phyloP scores from a whole-genome alignment of 371 early-diverging fungal species.

The Apophysomyces variabilis region DNA sequence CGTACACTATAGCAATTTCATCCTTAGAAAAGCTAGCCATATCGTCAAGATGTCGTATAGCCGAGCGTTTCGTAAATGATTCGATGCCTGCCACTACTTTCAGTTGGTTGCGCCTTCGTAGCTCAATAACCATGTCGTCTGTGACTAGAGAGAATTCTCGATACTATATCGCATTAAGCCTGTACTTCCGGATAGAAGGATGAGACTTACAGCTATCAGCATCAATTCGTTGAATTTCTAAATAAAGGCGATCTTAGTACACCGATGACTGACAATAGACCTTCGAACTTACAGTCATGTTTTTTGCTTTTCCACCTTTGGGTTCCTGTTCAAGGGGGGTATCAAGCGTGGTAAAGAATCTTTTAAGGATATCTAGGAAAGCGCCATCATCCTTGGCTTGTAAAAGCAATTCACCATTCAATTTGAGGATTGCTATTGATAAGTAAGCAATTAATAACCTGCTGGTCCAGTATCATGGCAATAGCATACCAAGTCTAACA shows the following conservation, averaged over 20 bases:
- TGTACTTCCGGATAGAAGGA: background rate
- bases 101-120: slow-evolving; percentile 88
- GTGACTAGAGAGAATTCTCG: slow-evolving; percentile 89
- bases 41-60: slow-evolving; percentile 80
- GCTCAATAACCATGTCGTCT: slow-evolving; percentile 75
- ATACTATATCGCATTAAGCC: slow-evolving; percentile 43
- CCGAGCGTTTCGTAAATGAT: slow-evolving; percentile 88
- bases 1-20: slow-evolving; percentile 85
- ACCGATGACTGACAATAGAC: background rate
- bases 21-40: slow-evolving; percentile 82
- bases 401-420: slow-evolving; percentile 89
- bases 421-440: slow-evolving; percentile 82
- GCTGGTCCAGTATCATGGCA: background rate
- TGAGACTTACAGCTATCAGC: slow-evolving; percentile 70
- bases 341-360: slow-evolving; percentile 75
- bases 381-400: slow-evolving; percentile 91
- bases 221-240: slow-evolving; percentile 91
- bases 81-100: slow-evolving; percentile 96
- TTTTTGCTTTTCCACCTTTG: slow-evolving; percentile 58
- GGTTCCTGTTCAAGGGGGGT: slow-evolving; percentile 66
- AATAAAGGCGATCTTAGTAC: background rate
- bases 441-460: background rate
- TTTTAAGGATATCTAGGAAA: slow-evolving; percentile 81
- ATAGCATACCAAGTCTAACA: slow-evolving; percentile 18
- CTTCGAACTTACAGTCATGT: slow-evolving; percentile 54